These are phyloP conservation scores for Rhexocercosporidium sp. DNA, from an alignment of 2,329 filamentous ascomycete genomes.

Conservation along the genomic window DNA sequence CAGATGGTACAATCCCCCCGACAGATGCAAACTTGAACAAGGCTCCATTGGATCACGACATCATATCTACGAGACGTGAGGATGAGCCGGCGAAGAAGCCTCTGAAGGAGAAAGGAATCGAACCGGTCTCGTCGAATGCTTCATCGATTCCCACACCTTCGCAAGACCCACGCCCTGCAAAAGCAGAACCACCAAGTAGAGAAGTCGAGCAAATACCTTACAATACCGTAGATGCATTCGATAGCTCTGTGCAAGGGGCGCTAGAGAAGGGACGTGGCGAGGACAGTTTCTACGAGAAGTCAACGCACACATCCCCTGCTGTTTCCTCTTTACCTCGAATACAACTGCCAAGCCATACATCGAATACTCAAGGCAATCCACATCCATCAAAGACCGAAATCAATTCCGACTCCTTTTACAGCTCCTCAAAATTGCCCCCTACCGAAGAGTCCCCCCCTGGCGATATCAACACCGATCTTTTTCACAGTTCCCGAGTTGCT, in stretches of 20 bases:
- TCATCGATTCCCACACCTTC: slow-evolving; percentile 49
- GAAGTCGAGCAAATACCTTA: slow-evolving; percentile 53
- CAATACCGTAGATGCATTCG: slow-evolving; percentile 51
- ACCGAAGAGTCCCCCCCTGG: slow-evolving; percentile 53
- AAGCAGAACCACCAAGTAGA: slow-evolving; percentile 41
- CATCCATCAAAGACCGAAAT: slow-evolving; percentile 29
- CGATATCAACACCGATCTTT: slow-evolving; percentile 64
- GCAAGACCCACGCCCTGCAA: slow-evolving; percentile 42
- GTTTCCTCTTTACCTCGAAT: slow-evolving; percentile 58
- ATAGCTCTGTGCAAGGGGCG: slow-evolving; percentile 23
- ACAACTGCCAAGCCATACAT: slow-evolving; percentile 59
- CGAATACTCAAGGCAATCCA: slow-evolving; percentile 39
- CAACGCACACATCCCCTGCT: slow-evolving; percentile 51
- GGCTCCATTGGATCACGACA: slow-evolving; percentile 42
- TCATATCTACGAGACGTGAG: slow-evolving; percentile 40
- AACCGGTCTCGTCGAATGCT: slow-evolving; percentile 45
- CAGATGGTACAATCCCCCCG: slow-evolving; percentile 56
- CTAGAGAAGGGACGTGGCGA: slow-evolving; percentile 46
- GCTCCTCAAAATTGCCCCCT: slow-evolving; percentile 35
- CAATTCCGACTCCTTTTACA: slow-evolving; percentile 45
- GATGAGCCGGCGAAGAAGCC: slow-evolving; percentile 45
- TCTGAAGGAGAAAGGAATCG: slow-evolving; percentile 41
- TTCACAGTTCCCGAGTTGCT: slow-evolving; percentile 64
- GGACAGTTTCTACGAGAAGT: slow-evolving; percentile 61
- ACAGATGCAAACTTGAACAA: slow-evolving; percentile 35